Base-by-base conservation (phyloP, 139 green algal species). In the Micromonas pusilla region DNA sequence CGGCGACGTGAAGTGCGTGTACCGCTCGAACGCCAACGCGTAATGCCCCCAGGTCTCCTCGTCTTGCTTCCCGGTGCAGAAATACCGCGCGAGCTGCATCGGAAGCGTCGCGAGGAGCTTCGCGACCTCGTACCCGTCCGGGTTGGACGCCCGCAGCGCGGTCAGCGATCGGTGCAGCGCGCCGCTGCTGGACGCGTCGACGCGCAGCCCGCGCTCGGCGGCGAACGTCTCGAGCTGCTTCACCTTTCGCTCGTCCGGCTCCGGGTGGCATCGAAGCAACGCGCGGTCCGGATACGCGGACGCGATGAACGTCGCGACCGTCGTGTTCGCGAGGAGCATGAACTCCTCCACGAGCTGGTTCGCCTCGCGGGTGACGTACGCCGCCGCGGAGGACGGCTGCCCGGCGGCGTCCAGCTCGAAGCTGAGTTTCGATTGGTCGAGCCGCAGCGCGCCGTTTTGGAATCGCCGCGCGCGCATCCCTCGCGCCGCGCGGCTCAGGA, bases 271-370 rank as follows among this genome's bases (percentile, higher is more conserved):
- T 53, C 85, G 76, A 39, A 88, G 77, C 34, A 89, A 63, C 26
- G 81, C 73, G 6, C 32, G 52, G 23, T 89, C 79, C 0, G 92
- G 91, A 73, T 93, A 96, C 0, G 76, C 85, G 1, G 70, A 45
- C 0, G 89, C 81, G 36, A 98, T 92, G 33, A 89, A 80, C 25
- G 57, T 52, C 0, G 93, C 94, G 36, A 96, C 93, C 21, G 73
- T 57, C 5, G 89, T 91, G 82, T 98, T 98, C 60, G 94, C 93
- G 65, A 96, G 88, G 85, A 98, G 87, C 94, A 98, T 98, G 71
- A 96, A 97, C 86, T 98, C 94, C 86, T 98, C 95, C 36, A 98
- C 90, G 66, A 98, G 81, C 38, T 91, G 79, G 83, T 98, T 97
- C 65, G 92, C 86, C 67, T 94, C 92, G 33, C 76, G 20, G 31